phyloP scores from a whole-genome alignment of 805 yeast species.

The Hagleromyces aurorensis region DNA sequence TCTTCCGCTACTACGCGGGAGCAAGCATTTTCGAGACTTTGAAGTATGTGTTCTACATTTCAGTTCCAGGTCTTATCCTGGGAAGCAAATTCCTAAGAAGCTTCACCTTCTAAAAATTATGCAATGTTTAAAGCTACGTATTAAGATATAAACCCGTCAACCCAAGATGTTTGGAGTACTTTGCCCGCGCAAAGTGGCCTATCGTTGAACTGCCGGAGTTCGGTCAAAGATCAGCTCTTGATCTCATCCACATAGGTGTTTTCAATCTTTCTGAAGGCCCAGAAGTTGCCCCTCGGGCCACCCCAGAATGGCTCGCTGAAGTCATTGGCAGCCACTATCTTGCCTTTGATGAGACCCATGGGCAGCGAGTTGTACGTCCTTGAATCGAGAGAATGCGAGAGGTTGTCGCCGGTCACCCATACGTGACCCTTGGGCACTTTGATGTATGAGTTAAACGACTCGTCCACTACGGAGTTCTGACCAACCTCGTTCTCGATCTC shows the following conservation, averaged over 20 bases:
- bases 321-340: conserved; percentile 64
- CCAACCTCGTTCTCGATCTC: conserved; percentile 6
- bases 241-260: conserved; percentile 43
- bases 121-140: conserved; percentile 1
- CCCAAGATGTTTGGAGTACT: too few relatives aligned
- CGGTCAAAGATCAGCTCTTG: conserved; percentile 1
- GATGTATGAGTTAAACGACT: conserved; percentile 42
- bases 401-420: conserved; percentile 95
- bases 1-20: conserved; percentile 27
- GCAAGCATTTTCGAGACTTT: conserved; percentile 28
- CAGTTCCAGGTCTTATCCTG: conserved; percentile 46
- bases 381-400: conserved; percentile 81
- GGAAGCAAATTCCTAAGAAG: conserved; percentile 62
- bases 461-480: conserved; percentile 9
- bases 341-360: conserved; percentile 80
- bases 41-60: conserved; percentile 32
- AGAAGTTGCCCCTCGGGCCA: conserved; percentile 32
- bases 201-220: neutral
- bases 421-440: conserved; percentile 89
- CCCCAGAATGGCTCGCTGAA: conserved; percentile 41
- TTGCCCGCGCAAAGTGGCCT: neutral
- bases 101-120: conserved; percentile 16
- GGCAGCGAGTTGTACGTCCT: conserved; percentile 87
- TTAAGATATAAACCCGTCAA: conserved; percentile 1
- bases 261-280: conserved; percentile 48